Conservation (phyloP, 805 yeast genomes). For the Saccharomycopsis babjevae region DNA sequence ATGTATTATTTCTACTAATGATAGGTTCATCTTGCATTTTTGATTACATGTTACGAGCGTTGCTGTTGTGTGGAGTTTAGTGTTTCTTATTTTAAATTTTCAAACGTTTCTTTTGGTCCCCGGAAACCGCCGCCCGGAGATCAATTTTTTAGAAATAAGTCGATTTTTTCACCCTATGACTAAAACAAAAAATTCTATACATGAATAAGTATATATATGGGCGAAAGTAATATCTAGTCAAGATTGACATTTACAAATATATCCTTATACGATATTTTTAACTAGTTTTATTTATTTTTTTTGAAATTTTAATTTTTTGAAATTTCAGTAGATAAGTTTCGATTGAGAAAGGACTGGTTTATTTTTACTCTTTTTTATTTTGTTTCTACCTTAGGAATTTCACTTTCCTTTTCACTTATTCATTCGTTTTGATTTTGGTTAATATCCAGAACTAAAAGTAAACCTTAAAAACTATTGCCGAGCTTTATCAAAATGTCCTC, state of each 20-base stretch:
- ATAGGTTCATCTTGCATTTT: too few relatives aligned
- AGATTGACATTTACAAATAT: too few relatives aligned
- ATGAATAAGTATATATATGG: neutral
- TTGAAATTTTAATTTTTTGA: neutral
- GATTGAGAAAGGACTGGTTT: neutral
- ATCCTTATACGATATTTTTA: too few relatives aligned
- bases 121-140: neutral
- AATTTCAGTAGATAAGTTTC: neutral
- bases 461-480: neutral
- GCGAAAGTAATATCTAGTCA: too few relatives aligned
- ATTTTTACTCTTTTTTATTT: neutral
- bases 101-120: neutral
- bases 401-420: too few relatives aligned
- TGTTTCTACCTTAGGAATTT: too few relatives aligned
- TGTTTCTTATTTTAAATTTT: neutral
- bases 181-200: neutral
- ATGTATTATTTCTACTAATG: too few relatives aligned
- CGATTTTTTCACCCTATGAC: neutral
- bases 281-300: too few relatives aligned
- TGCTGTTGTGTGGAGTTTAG: too few relatives aligned
- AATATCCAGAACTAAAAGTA: neutral
- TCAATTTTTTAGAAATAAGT: neutral
- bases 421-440: too few relatives aligned
- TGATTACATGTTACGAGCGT: too few relatives aligned
- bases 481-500: neutral